Conservation (phyloP, 2,329 filamentous ascomycete species). For the Knoxdaviesia proteae region DNA sequence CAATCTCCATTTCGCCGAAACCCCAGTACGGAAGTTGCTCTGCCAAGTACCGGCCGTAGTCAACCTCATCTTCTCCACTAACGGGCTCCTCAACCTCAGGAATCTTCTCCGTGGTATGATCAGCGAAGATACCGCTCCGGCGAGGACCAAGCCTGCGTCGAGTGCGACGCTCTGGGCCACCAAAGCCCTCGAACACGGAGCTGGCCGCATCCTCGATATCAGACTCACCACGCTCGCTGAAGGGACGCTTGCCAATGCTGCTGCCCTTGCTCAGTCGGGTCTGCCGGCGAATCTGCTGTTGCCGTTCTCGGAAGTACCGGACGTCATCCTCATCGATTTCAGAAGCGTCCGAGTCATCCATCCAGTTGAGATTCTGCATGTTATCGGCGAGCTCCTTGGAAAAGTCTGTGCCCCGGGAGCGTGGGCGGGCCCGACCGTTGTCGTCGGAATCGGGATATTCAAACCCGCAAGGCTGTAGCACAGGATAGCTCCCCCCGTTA, state of each 20-base stretch:
- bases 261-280: slow-evolving; percentile 29
- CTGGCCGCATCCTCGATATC: slow-evolving; percentile 16
- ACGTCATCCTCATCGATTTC: slow-evolving; percentile 35
- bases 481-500: slow-evolving; percentile 9
- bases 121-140: slow-evolving; percentile 24
- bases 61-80: slow-evolving; percentile 22
- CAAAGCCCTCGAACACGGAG: slow-evolving; percentile 13
- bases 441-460: slow-evolving; percentile 21
- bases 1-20: slow-evolving; percentile 29
- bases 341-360: slow-evolving; percentile 15
- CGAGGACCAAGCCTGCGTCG: slow-evolving; percentile 24
- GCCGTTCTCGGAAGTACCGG: slow-evolving; percentile 13
- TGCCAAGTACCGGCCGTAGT: slow-evolving; percentile 20
- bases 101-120: slow-evolving; percentile 27
- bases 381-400: slow-evolving; percentile 22
- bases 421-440: slow-evolving; percentile 19
- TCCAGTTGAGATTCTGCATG: slow-evolving; percentile 24
- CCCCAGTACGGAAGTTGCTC: slow-evolving; percentile 28
- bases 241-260: slow-evolving; percentile 32
- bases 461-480: slow-evolving; percentile 23
- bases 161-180: slow-evolving; percentile 25
- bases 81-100: slow-evolving; percentile 32
- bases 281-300: slow-evolving; percentile 21
- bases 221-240: slow-evolving; percentile 31
- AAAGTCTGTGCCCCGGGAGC: slow-evolving; percentile 15